These are phyloP conservation scores for Solanum hybrid DNA, from an alignment of 305 asterid species.

Conservation along the genomic window DNA sequence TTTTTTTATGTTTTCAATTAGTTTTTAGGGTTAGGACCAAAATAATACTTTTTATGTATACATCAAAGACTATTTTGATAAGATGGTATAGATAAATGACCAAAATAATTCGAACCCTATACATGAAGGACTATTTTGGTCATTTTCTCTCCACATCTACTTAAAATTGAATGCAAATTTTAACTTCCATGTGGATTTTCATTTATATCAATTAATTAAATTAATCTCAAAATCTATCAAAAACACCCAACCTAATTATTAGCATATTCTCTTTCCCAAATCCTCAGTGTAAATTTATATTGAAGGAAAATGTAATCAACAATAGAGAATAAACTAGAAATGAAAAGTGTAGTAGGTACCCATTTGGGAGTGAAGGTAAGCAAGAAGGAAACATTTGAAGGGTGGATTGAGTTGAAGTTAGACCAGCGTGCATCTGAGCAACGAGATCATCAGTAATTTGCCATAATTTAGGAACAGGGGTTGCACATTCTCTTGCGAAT, in stretches of 20 bases:
- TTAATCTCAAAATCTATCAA: not conserved
- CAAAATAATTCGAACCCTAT: no score
- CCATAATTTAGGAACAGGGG: constrained; percentile 58
- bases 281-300: not conserved
- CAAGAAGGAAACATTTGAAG: constrained; percentile 40
- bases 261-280: not conserved
- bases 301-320: not conserved
- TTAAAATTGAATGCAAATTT: not conserved
- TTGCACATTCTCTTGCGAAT: constrained; percentile 53
- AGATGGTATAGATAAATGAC: no score
- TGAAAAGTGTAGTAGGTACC: constrained; percentile 34
- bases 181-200: not conserved
- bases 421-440: constrained; percentile 42
- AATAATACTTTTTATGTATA: no score
- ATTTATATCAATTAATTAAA: not conserved
- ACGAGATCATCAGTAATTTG: constrained; percentile 43
- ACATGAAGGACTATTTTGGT: no score
- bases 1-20: no score
- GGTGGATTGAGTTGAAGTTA: constrained; percentile 13
- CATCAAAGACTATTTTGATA: no score
- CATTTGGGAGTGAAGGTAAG: constrained; percentile 44
- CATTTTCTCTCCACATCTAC: not conserved
- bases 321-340: not conserved
- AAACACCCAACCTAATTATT: not conserved
- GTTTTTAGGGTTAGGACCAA: no score